These are phyloP conservation scores for Batkoa obscura DNA, from an alignment of 371 early-diverging fungal species.

Conservation along the genomic window DNA sequence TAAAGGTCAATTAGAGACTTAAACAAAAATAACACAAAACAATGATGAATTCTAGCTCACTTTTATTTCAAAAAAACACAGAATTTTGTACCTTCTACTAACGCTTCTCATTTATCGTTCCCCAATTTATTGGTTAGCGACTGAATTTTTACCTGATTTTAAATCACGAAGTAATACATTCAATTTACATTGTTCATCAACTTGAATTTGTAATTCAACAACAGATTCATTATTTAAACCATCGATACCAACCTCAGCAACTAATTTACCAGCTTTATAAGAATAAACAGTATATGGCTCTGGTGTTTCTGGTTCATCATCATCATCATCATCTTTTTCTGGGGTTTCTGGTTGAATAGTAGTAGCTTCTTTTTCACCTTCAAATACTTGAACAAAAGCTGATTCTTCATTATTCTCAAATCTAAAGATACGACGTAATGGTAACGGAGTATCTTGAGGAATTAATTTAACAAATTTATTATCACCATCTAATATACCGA, in stretches of 20 bases:
- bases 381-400: conserved; percentile 48
- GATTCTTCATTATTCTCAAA: conserved; percentile 38
- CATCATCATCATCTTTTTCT: conserved; percentile 20
- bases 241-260: conserved; percentile 22
- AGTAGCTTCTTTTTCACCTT: conserved; percentile 35
- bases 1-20: too few species aligned
- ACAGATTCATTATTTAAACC: conserved; percentile 5
- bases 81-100: too few species aligned
- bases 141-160: neutral
- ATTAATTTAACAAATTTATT: conserved; percentile 44
- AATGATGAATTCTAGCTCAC: neutral
- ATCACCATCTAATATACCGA: conserved; percentile 44
- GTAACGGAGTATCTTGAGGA: conserved; percentile 52
- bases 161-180: neutral
- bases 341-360: conserved; percentile 19
- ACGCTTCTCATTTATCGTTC: too few species aligned
- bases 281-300: conserved; percentile 16
- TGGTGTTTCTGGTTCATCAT: conserved; percentile 16
- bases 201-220: conserved; percentile 2
- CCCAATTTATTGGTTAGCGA: too few species aligned
- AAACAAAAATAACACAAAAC: neutral
- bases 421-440: conserved; percentile 46
- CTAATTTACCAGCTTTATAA: conserved; percentile 20
- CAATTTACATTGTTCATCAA: neutral
- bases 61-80: neutral